Base-by-base conservation (phyloP, 2,329 filamentous ascomycete species). In the Ophiosphaerella korrae region DNA sequence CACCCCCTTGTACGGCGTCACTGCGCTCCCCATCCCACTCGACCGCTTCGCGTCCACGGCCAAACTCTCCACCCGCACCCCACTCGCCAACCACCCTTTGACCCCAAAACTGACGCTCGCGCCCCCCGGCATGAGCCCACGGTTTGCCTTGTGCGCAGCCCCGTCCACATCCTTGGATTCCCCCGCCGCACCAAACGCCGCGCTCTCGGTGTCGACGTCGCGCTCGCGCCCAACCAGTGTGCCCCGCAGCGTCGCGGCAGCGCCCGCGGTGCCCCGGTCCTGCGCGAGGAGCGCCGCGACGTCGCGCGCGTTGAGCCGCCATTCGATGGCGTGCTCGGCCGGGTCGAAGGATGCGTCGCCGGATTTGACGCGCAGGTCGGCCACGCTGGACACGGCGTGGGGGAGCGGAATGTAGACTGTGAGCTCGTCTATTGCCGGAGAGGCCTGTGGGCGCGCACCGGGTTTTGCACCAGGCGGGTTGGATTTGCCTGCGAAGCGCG, bases 1-100 rank as follows among this genome's bases (percentile, higher is more conserved):
- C 60, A 99, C 94, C 1, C 94, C 94, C 77, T 97, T 99, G 75
- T 96, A 97, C 21, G 94, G 94, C 75, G 92, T 95, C 34, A 97
- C 86, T 2, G 89, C 86, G 60, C 96, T 91, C 0, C 91, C 91
- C 39, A 99, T 67, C 0, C 94, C 94, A 50, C 88, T 84, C 73
- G 90, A 96, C 76, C 88, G 92, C 71, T 89, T 87, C n/a, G 84
- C 79, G 70, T 87, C 84, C 12, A 88, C 74, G n/a, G 78, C 77
- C 54, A 88, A 67, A 59, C 80, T 82, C 45, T 87, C 84, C 1
- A 88, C 85, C 53, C 80, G 83, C 61, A 88, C 79, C 3, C 85
- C 85, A 58, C 84, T 87, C 0, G 85, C 81, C 34, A 88, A 69
- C 84, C 84, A 87, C 2, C 85, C 85, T 55, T 84, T 84, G 38